A percentile compares a stretch with the other conserved stretches of the same genome.
phyloP scores from a whole-genome alignment of 345 rosid genomes.

The Jatropha curcas region DNA sequence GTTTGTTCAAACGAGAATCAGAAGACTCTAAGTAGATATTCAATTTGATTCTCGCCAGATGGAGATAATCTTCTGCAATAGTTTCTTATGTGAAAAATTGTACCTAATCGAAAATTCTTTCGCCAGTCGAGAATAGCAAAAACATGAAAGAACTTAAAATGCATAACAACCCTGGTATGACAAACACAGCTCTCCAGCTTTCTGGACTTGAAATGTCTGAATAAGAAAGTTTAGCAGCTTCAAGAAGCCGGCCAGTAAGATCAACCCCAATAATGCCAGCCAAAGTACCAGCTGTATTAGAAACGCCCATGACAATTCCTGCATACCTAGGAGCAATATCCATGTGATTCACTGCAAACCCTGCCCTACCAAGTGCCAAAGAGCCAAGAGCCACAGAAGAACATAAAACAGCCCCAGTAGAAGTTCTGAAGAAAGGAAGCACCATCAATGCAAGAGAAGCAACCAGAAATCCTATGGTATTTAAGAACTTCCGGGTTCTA shows the following conservation, averaged over 20 bases:
- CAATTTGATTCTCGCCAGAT: background rate
- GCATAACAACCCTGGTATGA: conserved; percentile 86
- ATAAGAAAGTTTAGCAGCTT: conserved; percentile 71
- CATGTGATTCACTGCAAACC: conserved; percentile 98
- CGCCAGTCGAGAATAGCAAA: conserved; percentile 82
- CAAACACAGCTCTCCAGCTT: conserved; percentile 86
- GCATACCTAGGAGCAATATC: conserved; percentile 98
- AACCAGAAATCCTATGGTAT: conserved; percentile 75
- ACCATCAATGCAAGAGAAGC: conserved; percentile 83
- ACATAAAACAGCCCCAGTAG: conserved; percentile 76
- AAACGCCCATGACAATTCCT: conserved; percentile 95
- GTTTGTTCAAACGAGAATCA: background rate
- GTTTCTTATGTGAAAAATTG: conserved; percentile 3
- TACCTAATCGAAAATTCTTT: conserved; percentile 84
- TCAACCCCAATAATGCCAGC: conserved; percentile 95
- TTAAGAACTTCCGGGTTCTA: conserved; percentile 72
- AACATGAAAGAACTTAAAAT: conserved; percentile 74
- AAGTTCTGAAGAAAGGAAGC: conserved; percentile 75
- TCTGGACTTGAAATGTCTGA: conserved; percentile 88
- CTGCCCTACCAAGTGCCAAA: conserved; percentile 93
- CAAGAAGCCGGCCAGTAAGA: conserved; percentile 82
- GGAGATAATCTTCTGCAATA: background rate
- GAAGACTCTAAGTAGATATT: conserved; percentile 4
- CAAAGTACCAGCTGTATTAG: conserved; percentile 94
- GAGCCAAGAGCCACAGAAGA: conserved; percentile 91